Conservation (phyloP, 139 green algal genomes). For the Trebouxia sp. region DNA sequence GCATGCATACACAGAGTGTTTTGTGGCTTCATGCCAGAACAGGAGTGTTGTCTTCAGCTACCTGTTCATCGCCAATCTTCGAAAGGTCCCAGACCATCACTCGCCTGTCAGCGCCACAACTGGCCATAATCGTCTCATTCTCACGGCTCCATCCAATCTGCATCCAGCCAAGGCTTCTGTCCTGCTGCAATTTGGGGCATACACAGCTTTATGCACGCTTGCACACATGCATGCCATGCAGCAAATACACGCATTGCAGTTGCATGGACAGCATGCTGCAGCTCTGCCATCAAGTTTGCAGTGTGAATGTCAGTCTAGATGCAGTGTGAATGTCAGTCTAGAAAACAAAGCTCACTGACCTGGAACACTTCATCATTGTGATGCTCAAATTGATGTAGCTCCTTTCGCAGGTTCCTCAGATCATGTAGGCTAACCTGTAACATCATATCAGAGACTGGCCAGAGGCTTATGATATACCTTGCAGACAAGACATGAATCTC, state of each 20-base stretch:
- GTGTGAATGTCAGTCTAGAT: too few relatives aligned
- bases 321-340: not conserved
- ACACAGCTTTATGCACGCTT: too few relatives aligned
- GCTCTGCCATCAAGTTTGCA: too few relatives aligned
- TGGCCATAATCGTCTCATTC: slow-evolving; percentile 94
- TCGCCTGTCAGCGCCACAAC: slow-evolving; percentile 91
- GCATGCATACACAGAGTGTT: not conserved
- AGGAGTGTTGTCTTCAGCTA: too few relatives aligned
- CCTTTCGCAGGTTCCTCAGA: slow-evolving; percentile 85
- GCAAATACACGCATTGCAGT: too few relatives aligned
- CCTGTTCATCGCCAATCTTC: slow-evolving; percentile 94
- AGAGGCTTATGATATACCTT: not conserved
- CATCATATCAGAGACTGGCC: not conserved
- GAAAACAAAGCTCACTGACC: slow-evolving; percentile 40
- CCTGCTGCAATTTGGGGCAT: not conserved
- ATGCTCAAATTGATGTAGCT: slow-evolving; percentile 91
- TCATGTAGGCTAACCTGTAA: slow-evolving; percentile 87
- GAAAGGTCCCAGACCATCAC: slow-evolving; percentile 98
- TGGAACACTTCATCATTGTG: slow-evolving; percentile 98
- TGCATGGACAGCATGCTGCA: too few relatives aligned
- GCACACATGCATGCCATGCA: not conserved
- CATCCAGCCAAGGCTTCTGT: not conserved
- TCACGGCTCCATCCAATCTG: slow-evolving; percentile 87
- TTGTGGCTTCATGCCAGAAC: too few relatives aligned
- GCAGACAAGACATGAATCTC: too few relatives aligned